Evolutionary conservation across 2,329 filamentous ascomycete species (phyloP).

Genomic region (Diaporthe sp.): DNA sequence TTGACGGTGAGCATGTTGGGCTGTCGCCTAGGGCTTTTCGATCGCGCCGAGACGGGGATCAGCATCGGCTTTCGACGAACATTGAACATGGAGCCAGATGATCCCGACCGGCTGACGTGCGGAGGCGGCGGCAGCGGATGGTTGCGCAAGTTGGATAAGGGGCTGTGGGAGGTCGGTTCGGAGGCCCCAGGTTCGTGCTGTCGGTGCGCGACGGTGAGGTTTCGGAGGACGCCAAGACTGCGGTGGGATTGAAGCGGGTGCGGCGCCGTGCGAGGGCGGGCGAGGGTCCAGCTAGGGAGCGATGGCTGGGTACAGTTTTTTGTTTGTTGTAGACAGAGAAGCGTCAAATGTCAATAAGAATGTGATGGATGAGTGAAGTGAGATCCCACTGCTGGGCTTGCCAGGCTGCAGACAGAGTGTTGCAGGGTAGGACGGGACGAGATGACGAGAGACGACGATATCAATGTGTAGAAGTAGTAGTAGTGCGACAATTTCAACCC

Average conservation of each 20-base stretch:
- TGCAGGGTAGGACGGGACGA: background rate
- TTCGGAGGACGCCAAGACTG: constrained; percentile 10
- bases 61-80: constrained; percentile 27
- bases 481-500: background rate
- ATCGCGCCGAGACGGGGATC: constrained; percentile 32
- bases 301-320: background rate
- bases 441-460: background rate
- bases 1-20: constrained; percentile 81
- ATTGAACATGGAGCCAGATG: constrained; percentile 26
- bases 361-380: background rate
- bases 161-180: background rate
- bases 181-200: background rate
- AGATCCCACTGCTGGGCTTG: background rate
- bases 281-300: constrained; percentile 4
- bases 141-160: background rate
- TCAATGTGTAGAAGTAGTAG: background rate
- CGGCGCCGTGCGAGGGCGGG: constrained; percentile 5
- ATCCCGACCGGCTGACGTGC: background rate
- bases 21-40: constrained; percentile 22
- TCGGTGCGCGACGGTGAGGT: constrained; percentile 1
- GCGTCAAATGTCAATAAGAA: background rate
- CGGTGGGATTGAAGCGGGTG: background rate
- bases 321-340: background rate
- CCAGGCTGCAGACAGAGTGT: background rate
- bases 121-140: background rate